Conservation (phyloP, 331 rosid genomes). For the Telfairia occidentalis region DNA sequence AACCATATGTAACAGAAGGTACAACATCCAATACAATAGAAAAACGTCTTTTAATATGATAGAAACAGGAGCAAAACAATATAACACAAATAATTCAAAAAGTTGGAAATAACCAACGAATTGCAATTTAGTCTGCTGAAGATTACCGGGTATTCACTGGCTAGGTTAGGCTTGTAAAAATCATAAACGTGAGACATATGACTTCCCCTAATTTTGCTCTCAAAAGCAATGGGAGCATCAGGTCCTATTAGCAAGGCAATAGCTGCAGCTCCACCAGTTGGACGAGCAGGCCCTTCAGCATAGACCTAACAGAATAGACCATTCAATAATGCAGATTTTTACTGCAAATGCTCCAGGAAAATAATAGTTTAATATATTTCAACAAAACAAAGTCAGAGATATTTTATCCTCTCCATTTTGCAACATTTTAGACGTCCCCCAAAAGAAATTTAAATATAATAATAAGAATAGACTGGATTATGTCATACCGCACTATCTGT, state of each 20-base stretch:
- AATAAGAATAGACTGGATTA: not conserved
- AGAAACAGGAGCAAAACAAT: not conserved
- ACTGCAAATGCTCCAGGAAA: not conserved
- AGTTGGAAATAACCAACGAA: not conserved
- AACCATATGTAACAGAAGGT: not conserved
- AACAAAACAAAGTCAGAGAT: not conserved
- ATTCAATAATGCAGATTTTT: not conserved
- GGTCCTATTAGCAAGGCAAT: slow-evolving; percentile 91
- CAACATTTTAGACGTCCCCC: not conserved
- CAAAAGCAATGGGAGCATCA: slow-evolving; percentile 87
- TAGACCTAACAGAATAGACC: slow-evolving; percentile 56
- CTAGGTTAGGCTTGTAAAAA: slow-evolving; percentile 96
- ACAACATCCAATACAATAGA: not conserved
- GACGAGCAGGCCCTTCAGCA: slow-evolving; percentile 99
- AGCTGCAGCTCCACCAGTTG: slow-evolving; percentile 99
- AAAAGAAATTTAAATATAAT: not conserved
- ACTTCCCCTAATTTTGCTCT: slow-evolving; percentile 90
- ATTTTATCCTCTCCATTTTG: not conserved
- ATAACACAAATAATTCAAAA: not conserved
- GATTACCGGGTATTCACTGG: slow-evolving; percentile 97
- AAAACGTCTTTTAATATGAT: not conserved
- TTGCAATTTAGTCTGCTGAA: not conserved
- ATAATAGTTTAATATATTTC: not conserved
- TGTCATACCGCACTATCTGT: slow-evolving; percentile 88
- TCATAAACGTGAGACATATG: slow-evolving; percentile 93